Conservation (phyloP, 1,284 basidiomycete genomes). For the Apiotrichum porosum region DNA sequence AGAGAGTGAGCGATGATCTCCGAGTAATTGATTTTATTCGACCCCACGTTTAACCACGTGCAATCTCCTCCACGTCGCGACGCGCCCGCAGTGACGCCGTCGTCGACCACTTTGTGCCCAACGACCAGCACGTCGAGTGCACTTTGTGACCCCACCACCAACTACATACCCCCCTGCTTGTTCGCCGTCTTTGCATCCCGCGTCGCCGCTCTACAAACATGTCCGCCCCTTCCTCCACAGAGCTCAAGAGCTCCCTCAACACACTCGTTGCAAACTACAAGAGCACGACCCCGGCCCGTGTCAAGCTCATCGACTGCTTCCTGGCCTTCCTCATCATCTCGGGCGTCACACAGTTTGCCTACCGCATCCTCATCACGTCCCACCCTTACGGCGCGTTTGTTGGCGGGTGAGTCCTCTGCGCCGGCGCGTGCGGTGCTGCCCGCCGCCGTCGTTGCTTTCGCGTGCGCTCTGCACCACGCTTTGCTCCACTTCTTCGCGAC, state of each 20-base stretch:
- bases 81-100: not conserved
- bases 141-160: not conserved
- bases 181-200: not conserved
- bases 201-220: not conserved
- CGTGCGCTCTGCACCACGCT: no score
- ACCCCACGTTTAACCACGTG: not conserved
- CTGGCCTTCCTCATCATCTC: conserved; percentile 87
- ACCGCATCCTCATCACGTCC: conserved; percentile 84
- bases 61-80: not conserved
- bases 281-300: conserved; percentile 68
- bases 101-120: not conserved
- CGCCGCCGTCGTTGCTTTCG: not conserved
- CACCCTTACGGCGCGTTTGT: conserved; percentile 98
- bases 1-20: no score
- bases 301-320: conserved; percentile 92
- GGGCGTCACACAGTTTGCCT: conserved; percentile 83
- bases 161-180: not conserved
- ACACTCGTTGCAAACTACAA: conserved; percentile 73
- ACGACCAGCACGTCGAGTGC: not conserved
- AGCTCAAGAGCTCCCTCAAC: conserved; percentile 51
- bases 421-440: not conserved
- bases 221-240: conserved; percentile 4
- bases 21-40: no score
- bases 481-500: no score
- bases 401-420: conserved; percentile 68